phyloP scores from a whole-genome alignment of 352 stramenopile species.

The Globisporangium ultimum region DNA sequence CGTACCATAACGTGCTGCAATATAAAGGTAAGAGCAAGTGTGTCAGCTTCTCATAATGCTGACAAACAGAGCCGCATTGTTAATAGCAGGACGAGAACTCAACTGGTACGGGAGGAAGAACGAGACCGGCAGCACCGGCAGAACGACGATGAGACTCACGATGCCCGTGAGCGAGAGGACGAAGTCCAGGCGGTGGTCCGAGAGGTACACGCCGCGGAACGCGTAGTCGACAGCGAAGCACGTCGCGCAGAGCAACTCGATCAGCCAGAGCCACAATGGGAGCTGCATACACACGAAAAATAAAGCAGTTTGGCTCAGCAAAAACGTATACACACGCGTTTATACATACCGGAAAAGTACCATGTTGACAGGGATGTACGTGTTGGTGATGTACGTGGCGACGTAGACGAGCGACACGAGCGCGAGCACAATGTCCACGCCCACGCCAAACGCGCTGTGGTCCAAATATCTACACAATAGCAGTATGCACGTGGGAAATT shows the following conservation, averaged over 20 bases:
- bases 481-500: neutral
- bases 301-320: neutral
- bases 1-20: constrained; percentile 73
- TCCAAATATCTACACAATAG: constrained; percentile 55
- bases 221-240: constrained; percentile 66
- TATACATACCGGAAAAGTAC: constrained; percentile 17
- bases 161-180: constrained; percentile 55
- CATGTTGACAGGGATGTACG: constrained; percentile 62
- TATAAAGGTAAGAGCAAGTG: constrained; percentile 5
- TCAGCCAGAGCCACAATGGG: constrained; percentile 58
- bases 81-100: constrained; percentile 10
- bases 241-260: constrained; percentile 61
- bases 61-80: no score
- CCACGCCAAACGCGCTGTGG: constrained; percentile 68
- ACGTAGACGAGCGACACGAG: constrained; percentile 57
- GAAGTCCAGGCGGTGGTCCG: constrained; percentile 61
- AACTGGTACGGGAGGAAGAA: constrained; percentile 79
- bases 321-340: neutral
- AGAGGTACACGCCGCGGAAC: constrained; percentile 72
- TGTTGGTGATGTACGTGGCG: constrained; percentile 70
- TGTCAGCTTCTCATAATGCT: no score
- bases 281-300: constrained; percentile 35
- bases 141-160: constrained; percentile 56
- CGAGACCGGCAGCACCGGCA: constrained; percentile 73
- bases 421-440: constrained; percentile 60